Base-by-base conservation (phyloP, 345 rosid species). In the Pugionium cornutum region DNA sequence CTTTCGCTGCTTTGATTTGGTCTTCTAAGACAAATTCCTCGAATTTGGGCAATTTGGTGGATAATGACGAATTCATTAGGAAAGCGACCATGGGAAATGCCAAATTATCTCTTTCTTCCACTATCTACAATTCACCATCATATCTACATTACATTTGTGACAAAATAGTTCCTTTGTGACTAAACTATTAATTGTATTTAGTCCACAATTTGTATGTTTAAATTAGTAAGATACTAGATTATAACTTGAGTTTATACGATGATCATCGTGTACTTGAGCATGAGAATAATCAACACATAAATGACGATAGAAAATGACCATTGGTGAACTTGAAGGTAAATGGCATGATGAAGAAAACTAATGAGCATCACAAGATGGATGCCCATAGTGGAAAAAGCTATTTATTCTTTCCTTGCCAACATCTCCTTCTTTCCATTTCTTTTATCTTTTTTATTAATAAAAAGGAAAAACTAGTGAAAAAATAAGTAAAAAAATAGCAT, bases 321-420 rank as follows among this genome's bases (percentile, higher is more conserved):
- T 25, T 58, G 71, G 49, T 25, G 59, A 58, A 64, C 40, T 6
- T 8, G 35, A 72, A 72, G 64, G 70, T 44, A 43, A 30, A 66
- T 8, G 53, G 37, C 41, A 31, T 51, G 43, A 55, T 60, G 62
- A 44, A 50, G 52, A 8, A 45, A 47, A 18, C 5, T 5, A 43
- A 60, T 31, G 48, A 69, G 77, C 70, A 76, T 79, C 80, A 73
- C 73, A 74, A 69, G 70, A 70, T 71, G 45, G 64, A 86, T 18
- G 83, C 82, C 83, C 68, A 34, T 75, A 77, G 87, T 79, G 84
- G 86, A 34, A n/a, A 54, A 73, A 62, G 58, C 73, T 67, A 75
- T 74, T 82, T 82, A 82, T 86, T 66, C 89, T 34, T 84, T 82
- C 40, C 84, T 83, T 83, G 58, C 51, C 3, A 32, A 53, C 69